Base-by-base conservation (phyloP, 306 rosid genomes). In the Prunus dulcis region DNA sequence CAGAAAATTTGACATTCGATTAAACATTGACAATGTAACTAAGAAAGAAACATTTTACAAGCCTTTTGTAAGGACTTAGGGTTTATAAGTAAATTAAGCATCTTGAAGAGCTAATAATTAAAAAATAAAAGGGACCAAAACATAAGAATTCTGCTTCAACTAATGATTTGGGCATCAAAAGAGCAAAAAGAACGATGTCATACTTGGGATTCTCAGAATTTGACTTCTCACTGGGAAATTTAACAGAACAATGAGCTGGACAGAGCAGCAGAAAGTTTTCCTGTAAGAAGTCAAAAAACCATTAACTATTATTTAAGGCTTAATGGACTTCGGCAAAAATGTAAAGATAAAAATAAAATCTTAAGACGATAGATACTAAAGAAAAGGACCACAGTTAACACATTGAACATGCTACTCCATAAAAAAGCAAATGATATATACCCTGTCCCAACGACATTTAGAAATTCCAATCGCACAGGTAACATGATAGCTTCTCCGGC, bases 401-500 rank as follows among this genome's bases (percentile, higher is more conserved):
- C 17, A 46, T 43, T 18, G 49, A 19, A 27, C 20, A 56, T 52
- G 77, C 28, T 12, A 64, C 63, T 23, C 50, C 58, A 23, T n/a
- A 12, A 9, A 67, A 73, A 41, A 6, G 58, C 18, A 64, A 65
- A 34, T 13, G 11, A 25, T 58, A 58, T 83, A 92, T 96, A 84
- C 67, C 45, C 77, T 25, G 78, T 89, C 87, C 93, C 96, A 95
- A 22, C 96, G 97, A 66, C 99, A 95, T 46, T 84, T 78, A 60
- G 90, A 69, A 74, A 87, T 81, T 77, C 77, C 88, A 78, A 86
- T 72, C 75, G 99, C 97, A 89, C 99, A 95, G 72, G 97, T 84
- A 66, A 87, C 89, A 41, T 95, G 99, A 82, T 90, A 95, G 79
- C 96, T 95, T 81, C 52, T 87, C 64, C 89, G 90, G 71, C 99